Base-by-base conservation (phyloP, 768 basidiomycete species). In the Leccinum barrowsii region DNA sequence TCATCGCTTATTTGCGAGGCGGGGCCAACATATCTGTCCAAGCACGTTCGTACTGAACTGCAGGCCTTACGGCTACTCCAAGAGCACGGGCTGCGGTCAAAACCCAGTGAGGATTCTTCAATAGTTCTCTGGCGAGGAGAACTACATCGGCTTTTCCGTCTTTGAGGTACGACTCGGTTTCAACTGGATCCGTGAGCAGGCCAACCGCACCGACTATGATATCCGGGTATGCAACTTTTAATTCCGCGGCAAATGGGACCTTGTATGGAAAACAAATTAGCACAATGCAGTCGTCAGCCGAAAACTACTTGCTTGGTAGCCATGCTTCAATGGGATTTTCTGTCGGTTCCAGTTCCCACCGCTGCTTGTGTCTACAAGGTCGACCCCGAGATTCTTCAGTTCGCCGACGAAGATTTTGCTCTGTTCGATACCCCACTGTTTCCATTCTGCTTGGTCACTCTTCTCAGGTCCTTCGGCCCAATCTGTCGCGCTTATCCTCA, bases 391-490 rank as follows among this genome's bases (percentile, higher is more conserved):
- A 55, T 82, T 76, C 64, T 80, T 70, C 65, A 92, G 69, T 67
- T 83, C 79, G 13, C 78, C 78, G 2, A 78, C 77, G 30, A 85
- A 77, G 34, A 85, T 65, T 32, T 77, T 85, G 68, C 82, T 89
- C 72, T 94, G 92, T 66, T 91, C 85, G 53, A 91, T 75, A 11
- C 90, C 91, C 89, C 90, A 90, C 53, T 83, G 79, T 57, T 76
- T 78, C 82, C 82, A 90, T 55, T 74, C 70, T 13, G 82, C 85
- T 19, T 82, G 68, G 7, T 67, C 75, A 73, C 75, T 81, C 68
- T 77, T 80, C 73, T 83, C 88, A 5, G 77, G 76, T 5, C 76
- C 78, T 55, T 80, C 77, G 8, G 82, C 82, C 85, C 86, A 90
- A 59, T 92, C 88, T 11, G 77, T 75, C 11, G 85, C 88, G 54